phyloP scores from a whole-genome alignment of 768 basidiomycete genomes.

The Naematelia encephala region DNA sequence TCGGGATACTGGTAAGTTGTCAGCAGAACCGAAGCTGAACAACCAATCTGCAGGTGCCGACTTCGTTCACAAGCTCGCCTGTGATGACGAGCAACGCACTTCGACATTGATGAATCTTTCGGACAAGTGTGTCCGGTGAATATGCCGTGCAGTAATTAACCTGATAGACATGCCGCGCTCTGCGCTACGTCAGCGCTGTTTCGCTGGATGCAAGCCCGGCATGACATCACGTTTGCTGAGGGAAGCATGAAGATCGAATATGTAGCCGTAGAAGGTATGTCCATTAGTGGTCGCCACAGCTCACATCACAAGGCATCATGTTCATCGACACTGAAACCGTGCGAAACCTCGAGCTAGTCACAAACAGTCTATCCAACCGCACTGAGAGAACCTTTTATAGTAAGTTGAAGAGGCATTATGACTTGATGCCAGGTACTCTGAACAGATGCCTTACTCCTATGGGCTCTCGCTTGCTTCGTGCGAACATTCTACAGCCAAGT shows the following conservation, averaged over 20 bases:
- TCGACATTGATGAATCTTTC: slow-evolving; percentile 73
- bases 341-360: slow-evolving; percentile 81
- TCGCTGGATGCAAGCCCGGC: slow-evolving; percentile 69
- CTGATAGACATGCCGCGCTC: slow-evolving; percentile 75
- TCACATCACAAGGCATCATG: slow-evolving; percentile 66
- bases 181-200: slow-evolving; percentile 82
- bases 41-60: slow-evolving; percentile 59
- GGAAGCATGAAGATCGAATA: slow-evolving; percentile 54
- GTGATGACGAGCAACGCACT: slow-evolving; percentile 76
- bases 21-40: slow-evolving; percentile 2
- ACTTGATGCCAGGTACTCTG: slow-evolving; percentile 36
- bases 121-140: slow-evolving; percentile 60
- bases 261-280: slow-evolving; percentile 63
- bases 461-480: slow-evolving; percentile 74
- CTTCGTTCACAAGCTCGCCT: slow-evolving; percentile 70
- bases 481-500: slow-evolving; percentile 76
- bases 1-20: slow-evolving; percentile 63
- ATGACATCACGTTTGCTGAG: slow-evolving; percentile 67
- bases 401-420: slow-evolving; percentile 46
- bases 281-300: not conserved
- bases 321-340: slow-evolving; percentile 88
- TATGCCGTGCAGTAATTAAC: not conserved
- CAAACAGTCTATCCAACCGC: slow-evolving; percentile 62
- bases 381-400: slow-evolving; percentile 75
- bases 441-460: slow-evolving; percentile 87